These are phyloP conservation scores for Multifurca ochricompacta DNA, from an alignment of 768 basidiomycete species.

Conservation along the genomic window DNA sequence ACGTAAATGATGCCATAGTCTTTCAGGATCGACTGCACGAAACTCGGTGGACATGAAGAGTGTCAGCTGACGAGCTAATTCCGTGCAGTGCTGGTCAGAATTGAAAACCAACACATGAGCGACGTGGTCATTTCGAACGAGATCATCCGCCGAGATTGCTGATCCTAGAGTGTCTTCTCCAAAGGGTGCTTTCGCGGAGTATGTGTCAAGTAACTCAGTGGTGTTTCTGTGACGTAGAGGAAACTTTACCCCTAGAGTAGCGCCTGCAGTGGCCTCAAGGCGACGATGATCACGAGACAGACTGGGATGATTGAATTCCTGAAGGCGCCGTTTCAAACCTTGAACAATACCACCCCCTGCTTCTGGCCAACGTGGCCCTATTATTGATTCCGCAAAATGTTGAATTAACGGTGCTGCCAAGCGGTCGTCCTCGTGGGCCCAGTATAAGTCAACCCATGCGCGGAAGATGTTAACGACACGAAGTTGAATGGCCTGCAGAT, in stretches of 20 bases:
- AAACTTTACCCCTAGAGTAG: background rate
- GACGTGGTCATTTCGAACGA: slow-evolving; percentile 20
- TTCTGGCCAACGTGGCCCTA: background rate
- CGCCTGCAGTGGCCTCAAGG: background rate
- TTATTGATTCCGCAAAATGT: slow-evolving; percentile 21
- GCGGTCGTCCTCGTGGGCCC: slow-evolving; percentile 35
- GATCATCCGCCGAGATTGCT: slow-evolving; percentile 24
- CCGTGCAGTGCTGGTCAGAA: slow-evolving; percentile 31
- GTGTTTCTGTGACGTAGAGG: background rate
- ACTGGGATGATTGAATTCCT: background rate
- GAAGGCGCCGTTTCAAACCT: background rate
- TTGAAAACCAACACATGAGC: slow-evolving; percentile 32
- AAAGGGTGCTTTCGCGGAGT: background rate
- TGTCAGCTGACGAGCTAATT: slow-evolving; percentile 42
- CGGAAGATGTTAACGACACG: background rate
- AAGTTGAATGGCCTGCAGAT: slow-evolving; percentile 29
- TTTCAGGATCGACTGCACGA: slow-evolving; percentile 34
- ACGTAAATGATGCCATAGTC: slow-evolving; percentile 18
- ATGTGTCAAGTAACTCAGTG: background rate
- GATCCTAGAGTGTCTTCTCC: slow-evolving; percentile 20
- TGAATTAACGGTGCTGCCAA: slow-evolving; percentile 28
- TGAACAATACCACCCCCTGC: background rate
- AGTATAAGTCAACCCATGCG: slow-evolving; percentile 3
- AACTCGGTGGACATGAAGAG: slow-evolving; percentile 40
- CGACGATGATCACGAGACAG: background rate